Conservation (phyloP, 2,329 filamentous ascomycete genomes). For the Aspergillus aculeatus region DNA sequence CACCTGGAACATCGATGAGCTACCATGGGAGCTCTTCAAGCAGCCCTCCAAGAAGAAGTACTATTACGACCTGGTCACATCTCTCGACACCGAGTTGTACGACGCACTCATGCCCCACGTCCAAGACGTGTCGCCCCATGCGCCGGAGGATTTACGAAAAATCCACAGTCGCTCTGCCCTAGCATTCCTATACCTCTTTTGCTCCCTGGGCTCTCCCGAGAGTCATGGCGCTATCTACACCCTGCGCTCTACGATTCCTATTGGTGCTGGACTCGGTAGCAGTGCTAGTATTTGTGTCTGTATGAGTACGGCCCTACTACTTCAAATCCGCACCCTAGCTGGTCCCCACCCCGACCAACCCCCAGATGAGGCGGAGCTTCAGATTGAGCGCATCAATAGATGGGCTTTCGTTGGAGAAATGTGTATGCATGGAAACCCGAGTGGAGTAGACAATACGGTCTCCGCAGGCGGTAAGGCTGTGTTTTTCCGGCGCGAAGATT, state of each 20-base stretch:
- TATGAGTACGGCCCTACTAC: slow-evolving; percentile 75
- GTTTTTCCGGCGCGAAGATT: slow-evolving; percentile 78
- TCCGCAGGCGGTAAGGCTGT: slow-evolving; percentile 91
- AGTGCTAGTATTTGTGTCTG: slow-evolving; percentile 95
- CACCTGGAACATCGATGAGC: slow-evolving; percentile 87
- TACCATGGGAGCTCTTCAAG: slow-evolving; percentile 84
- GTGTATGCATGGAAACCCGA: slow-evolving; percentile 96
- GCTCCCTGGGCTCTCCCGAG: slow-evolving; percentile 76
- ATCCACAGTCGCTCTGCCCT: slow-evolving; percentile 79
- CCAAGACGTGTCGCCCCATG: slow-evolving; percentile 63
- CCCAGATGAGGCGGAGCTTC: slow-evolving; percentile 77
- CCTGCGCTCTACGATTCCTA: slow-evolving; percentile 88
- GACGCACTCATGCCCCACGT: slow-evolving; percentile 79
- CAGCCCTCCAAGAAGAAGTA: slow-evolving; percentile 84
- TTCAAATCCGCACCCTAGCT: slow-evolving; percentile 83
- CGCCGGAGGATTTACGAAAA: slow-evolving; percentile 71
- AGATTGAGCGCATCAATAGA: slow-evolving; percentile 92
- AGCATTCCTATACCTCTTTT: slow-evolving; percentile 88
- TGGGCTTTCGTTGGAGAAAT: slow-evolving; percentile 98
- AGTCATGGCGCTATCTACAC: slow-evolving; percentile 85
- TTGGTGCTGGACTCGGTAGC: slow-evolving; percentile 85
- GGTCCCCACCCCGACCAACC: slow-evolving; percentile 92
- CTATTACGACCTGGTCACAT: slow-evolving; percentile 86
- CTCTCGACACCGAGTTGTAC: slow-evolving; percentile 78
- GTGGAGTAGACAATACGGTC: slow-evolving; percentile 95